phyloP scores from a whole-genome alignment of 495 filamentous ascomycete species.

The Lichina pygmaea region DNA sequence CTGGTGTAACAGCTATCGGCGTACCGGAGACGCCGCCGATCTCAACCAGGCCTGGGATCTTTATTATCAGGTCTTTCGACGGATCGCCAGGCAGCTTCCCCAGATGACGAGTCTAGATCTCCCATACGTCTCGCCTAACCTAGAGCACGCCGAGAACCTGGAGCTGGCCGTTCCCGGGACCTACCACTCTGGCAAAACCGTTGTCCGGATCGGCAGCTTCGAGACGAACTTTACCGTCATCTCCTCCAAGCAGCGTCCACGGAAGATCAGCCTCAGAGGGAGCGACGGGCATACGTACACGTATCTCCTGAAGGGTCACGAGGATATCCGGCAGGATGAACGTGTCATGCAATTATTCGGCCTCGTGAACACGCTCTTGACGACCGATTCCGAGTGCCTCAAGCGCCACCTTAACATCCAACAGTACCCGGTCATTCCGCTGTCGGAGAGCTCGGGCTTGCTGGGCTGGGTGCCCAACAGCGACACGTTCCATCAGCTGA shows the following conservation, averaged over 20 bases:
- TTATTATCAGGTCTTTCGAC: slow-evolving; percentile 91
- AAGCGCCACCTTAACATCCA: slow-evolving; percentile 93
- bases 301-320: slow-evolving; percentile 82
- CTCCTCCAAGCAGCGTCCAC: slow-evolving; percentile 83
- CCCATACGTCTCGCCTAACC: slow-evolving; percentile 81
- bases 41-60: slow-evolving; percentile 96
- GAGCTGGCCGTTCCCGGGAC: slow-evolving; percentile 85
- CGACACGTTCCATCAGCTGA: slow-evolving; percentile 85
- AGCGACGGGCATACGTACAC: slow-evolving; percentile 69
- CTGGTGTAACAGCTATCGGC: slow-evolving; percentile 78
- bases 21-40: slow-evolving; percentile 69
- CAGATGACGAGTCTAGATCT: slow-evolving; percentile 81
- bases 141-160: slow-evolving; percentile 57
- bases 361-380: slow-evolving; percentile 76
- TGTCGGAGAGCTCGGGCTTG: slow-evolving; percentile 87
- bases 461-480: slow-evolving; percentile 96
- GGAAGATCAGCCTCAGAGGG: slow-evolving; percentile 67
- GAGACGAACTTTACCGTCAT: slow-evolving; percentile 76
- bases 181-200: slow-evolving; percentile 63
- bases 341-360: slow-evolving; percentile 98
- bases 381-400: slow-evolving; percentile 81
- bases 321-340: slow-evolving; percentile 96
- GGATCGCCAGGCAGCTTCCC: slow-evolving; percentile 79
- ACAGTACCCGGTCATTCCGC: slow-evolving; percentile 74
- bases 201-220: slow-evolving; percentile 70